phyloP scores from a whole-genome alignment of 1,139 yeast species.

The Debaryomyces udenii region DNA sequence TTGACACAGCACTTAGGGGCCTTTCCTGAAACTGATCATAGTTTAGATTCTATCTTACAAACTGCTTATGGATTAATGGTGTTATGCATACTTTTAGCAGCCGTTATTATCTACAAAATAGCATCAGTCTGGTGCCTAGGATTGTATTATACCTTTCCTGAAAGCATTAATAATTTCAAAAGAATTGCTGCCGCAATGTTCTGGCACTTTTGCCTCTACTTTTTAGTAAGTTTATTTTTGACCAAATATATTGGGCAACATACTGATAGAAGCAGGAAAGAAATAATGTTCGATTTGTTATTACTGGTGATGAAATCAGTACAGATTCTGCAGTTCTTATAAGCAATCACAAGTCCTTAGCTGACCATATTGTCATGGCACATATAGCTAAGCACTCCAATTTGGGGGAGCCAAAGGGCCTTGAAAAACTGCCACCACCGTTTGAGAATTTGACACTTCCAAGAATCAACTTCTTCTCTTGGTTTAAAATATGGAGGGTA shows the following conservation, averaged over 20 bases:
- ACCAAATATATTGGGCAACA: neutral
- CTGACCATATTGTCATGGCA: constrained; percentile 55
- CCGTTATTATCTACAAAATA: constrained; percentile 27
- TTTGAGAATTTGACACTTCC: constrained; percentile 32
- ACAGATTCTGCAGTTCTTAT: constrained; percentile 51
- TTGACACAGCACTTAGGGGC: constrained; percentile 25
- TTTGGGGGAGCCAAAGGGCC: constrained; percentile 9
- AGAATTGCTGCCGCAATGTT: constrained; percentile 27
- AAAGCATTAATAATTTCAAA: constrained; percentile 26
- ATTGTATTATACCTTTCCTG: constrained; percentile 29
- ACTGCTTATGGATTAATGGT: constrained; percentile 24
- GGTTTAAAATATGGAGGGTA: constrained; percentile 61
- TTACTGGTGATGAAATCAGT: constrained; percentile 48
- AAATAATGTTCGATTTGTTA: constrained; percentile 38
- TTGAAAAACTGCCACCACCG: neutral
- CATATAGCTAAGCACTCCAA: constrained; percentile 39
- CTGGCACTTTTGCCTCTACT: constrained; percentile 40
- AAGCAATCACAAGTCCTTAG: constrained; percentile 58
- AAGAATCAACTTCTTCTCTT: constrained; percentile 55
- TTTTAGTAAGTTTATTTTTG: constrained; percentile 31
- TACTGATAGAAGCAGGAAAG: constrained; percentile 25
- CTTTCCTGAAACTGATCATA: constrained; percentile 11
- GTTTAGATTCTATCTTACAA: constrained; percentile 10
- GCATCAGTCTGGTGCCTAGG: constrained; percentile 24
- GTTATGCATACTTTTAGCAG: constrained; percentile 18